Evolutionary conservation across 306 rosid species (phyloP), one percentile per base, ranked within the genome.

Genomic region (Begonia loranthoides): DNA sequence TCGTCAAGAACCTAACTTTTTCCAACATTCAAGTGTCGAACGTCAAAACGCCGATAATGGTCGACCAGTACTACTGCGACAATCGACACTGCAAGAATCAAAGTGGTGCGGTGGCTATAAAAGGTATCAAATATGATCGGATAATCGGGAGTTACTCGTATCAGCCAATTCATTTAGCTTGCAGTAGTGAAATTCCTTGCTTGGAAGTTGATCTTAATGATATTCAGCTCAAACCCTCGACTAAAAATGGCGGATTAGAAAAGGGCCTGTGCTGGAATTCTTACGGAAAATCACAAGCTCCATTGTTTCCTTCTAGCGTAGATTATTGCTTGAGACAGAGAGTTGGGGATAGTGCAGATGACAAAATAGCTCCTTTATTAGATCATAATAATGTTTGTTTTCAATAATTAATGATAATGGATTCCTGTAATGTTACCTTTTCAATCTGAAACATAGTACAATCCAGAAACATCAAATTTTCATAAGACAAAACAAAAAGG

Each of bases 21-120:
- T 76, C 90, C 51, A 82, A 84, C 55, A 68, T 90, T 49, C 82
- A 76, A 67, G 80, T 82, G 3, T 61, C 73, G 9, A 73, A 82
- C 44, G 94, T 85, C n/a, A 76, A 72, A 70, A 67, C 49, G 44
- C 97, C 97, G 8, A 68, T 90, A 6, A 57, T 73, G 70, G 80
- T 90, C 70, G 94, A 90, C 66, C 97, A 90, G 54, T 82, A 67
- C 72, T 85, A 90, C 8, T 85, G 97, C 68, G 95, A 90, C 77
- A 77, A 82, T 49, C 70, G 61, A n/a, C 47, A 2, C 0, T 82
- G 95, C 92, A 78, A 79, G 80, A 90, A 90, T 76, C 83, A 78
- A 33, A 75, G 77, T 52, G 72, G 61, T 51, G 76, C 86, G 0
- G 81, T 90, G 63, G 73, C 51, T 53, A 78, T 85, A 22, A 67